These are phyloP conservation scores for Botrytis byssoidea DNA, from an alignment of 2,329 filamentous ascomycete genomes.

Conservation along the genomic window DNA sequence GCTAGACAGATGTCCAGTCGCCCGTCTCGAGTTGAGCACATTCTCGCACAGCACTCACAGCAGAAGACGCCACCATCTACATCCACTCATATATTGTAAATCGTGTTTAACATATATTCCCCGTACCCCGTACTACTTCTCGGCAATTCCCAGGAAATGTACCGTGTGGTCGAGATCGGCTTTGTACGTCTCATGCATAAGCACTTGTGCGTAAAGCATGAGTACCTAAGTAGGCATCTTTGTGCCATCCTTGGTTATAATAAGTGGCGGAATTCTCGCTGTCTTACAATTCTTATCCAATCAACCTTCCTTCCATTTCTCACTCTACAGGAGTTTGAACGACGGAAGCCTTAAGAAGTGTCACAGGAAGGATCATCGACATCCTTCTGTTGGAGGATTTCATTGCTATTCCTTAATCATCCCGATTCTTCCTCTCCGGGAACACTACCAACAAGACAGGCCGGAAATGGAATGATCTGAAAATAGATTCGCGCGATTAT, in stretches of 20 bases:
- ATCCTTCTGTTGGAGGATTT: not conserved
- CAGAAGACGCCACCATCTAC: constrained; percentile 12
- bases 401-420: not conserved
- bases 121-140: constrained; percentile 1
- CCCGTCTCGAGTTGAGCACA: not conserved
- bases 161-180: not conserved
- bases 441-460: not conserved
- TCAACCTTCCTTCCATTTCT: not conserved
- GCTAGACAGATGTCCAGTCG: not conserved
- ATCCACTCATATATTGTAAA: not conserved
- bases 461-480: not conserved
- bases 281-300: not conserved
- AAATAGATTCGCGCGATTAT: not conserved
- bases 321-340: not conserved
- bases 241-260: not conserved
- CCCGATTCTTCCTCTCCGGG: not conserved
- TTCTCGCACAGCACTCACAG: not conserved
- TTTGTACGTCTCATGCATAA: not conserved
- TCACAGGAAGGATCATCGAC: not conserved
- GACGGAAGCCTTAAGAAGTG: not conserved
- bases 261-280: not conserved
- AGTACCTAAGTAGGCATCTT: not conserved
- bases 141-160: not conserved
- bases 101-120: constrained; percentile 4
- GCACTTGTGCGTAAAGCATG: not conserved